phyloP scores from a whole-genome alignment of 2,329 filamentous ascomycete species.

The Didymella pinodella region DNA sequence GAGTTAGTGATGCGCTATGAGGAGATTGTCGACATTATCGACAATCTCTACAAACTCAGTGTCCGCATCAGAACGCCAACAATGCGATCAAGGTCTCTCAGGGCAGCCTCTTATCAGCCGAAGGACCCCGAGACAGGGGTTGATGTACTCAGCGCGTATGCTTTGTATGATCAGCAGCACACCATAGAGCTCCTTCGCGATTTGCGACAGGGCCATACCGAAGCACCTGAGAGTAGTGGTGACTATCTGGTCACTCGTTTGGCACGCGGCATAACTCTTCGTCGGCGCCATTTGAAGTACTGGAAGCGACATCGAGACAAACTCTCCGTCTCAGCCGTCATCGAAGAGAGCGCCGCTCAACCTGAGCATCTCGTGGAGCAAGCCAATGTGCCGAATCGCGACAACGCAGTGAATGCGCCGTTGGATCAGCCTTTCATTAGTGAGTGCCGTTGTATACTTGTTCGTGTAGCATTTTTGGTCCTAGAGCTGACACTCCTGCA shows the following conservation, averaged over 20 bases:
- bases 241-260: constrained; percentile 39
- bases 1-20: constrained; percentile 48
- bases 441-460: background rate
- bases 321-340: constrained; percentile 33
- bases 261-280: constrained; percentile 43
- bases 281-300: constrained; percentile 50
- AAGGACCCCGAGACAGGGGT: constrained; percentile 48
- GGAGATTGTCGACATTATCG: constrained; percentile 49
- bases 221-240: constrained; percentile 20
- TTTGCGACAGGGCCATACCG: constrained; percentile 28
- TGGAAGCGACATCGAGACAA: constrained; percentile 51
- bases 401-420: constrained; percentile 28
- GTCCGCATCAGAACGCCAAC: constrained; percentile 49
- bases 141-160: constrained; percentile 45
- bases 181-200: constrained; percentile 40
- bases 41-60: constrained; percentile 50
- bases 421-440: constrained; percentile 14
- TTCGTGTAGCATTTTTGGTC: background rate
- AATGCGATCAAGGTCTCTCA: constrained; percentile 45
- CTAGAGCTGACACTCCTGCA: background rate
- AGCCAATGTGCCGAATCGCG: constrained; percentile 16
- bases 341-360: constrained; percentile 28
- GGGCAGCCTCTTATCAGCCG: constrained; percentile 46
- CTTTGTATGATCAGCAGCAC: constrained; percentile 40
- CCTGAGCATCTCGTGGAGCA: constrained; percentile 9